Evolutionary conservation across 345 rosid genomes (phyloP), one percentile per base, ranked within the genome.

Genomic region (Geranium rotundifolium): DNA sequence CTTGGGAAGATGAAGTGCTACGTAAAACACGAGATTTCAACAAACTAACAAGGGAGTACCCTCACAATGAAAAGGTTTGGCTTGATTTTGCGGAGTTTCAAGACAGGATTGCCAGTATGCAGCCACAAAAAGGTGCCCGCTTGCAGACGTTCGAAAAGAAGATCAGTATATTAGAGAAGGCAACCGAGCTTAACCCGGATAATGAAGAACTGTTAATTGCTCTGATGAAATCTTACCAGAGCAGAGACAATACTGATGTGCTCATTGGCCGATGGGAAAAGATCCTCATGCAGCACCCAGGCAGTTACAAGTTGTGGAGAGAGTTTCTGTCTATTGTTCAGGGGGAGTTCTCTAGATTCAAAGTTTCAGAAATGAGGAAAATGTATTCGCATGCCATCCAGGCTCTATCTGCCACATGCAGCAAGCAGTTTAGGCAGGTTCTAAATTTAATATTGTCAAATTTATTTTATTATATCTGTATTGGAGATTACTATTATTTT

Each of bases 351-450:
- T 87, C 99, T 59, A 87, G 90, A 68, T 93, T 93, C 71, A 90
- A 90, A 82, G 97, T 90, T 73, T 83, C 95, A 59, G 86, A 90
- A 17, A 63, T 88, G 84, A 84, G 96, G 75, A 93, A 83, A 74
- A 82, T 88, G 83, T 93, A 90, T 73, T 83, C 89, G 56, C 86
- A 93, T 76, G 91, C 97, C 7, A 75, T 93, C 65, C 90, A 84
- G 78, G 96, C 99, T 68, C 77, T 93, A 67, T 83, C 86, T 72
- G 68, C 88, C 64, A 79, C 91, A 57, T 76, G 84, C 87, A 78
- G 71, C 84, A 83, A 78, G 96, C 97, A 83, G 81, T 78, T 75
- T 85, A 90, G 96, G 95, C 97, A 92, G 99, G 99, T 87, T 84
- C 85, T 87, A 76, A 72, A 68, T 73, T 73, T 76, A 63, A 39